Base-by-base conservation (phyloP, 2,329 filamentous ascomycete genomes). In the Niveomyces coronatus region DNA sequence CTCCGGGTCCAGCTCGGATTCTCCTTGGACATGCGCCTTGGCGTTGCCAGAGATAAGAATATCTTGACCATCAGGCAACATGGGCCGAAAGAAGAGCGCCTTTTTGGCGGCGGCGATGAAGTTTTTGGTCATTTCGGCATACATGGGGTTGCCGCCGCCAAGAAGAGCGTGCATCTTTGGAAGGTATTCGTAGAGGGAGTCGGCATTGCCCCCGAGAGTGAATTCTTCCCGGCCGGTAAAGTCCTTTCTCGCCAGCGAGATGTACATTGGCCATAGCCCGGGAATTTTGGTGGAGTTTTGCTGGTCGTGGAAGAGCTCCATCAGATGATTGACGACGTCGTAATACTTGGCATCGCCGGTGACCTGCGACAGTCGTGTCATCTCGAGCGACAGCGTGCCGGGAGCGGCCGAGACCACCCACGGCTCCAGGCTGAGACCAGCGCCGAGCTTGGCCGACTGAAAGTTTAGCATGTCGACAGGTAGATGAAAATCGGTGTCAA, bases 311-410 rank as follows among this genome's bases (percentile, higher is more conserved):
- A 88, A 71, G 14, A 77, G 65, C 40, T 83, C 68, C 47, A 79
- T 85, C 37, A 88, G 73, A 5, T 72, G 68, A 20, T 77, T 71
- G 43, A 82, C 68, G 5, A 79, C 82, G 53, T 84, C 79, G 53
- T 81, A 85, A 60, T 85, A 88, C 49, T 82, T 85, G 14, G 71
- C 60, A 43, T 87, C 70, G 20, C 75, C 76, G 0, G 83, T 87
- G 42, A 88, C 59, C 53, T 87, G 82, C 3, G 80, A 79, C 34
- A 88, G 61, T 13, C 79, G 69, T 11, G 80, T 83, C 54, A 87
- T 78, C 49, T 88, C 84, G 41, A 88, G 58, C 1, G 75, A 79
- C 35, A 87, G 62, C 5, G 79, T 83, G 5, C 82, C 83, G 2
- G 65, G 61, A 5, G 63, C 62, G 6, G 67, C 67, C 3, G 64